Conservation (phyloP, 345 rosid genomes). For the sweet orange (Citrus sinensis) region DVS_A1.0 CM039167.1:24903501-24904000, state of each 20-base stretch:
- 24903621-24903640: slow-evolving; percentile 56
- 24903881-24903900: too few species aligned
- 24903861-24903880: too few species aligned
- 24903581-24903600: slow-evolving; percentile 19
- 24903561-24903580: slow-evolving; percentile 40
- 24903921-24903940: too few species aligned
- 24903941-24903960: too few species aligned
- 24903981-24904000: too few species aligned
- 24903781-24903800: slow-evolving; percentile 6
- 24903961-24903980: too few species aligned
- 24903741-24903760: slow-evolving; percentile 57
- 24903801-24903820: background rate
- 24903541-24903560: slow-evolving; percentile 68
- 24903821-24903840: too few species aligned
- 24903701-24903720: slow-evolving; percentile 35
- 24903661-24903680: slow-evolving; percentile 51
- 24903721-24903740: slow-evolving; percentile 40
- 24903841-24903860: too few species aligned
- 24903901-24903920: too few species aligned
- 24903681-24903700: slow-evolving; percentile 35
- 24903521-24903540: slow-evolving; percentile 62
- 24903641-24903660: slow-evolving; percentile 66
- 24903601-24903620: slow-evolving; percentile 37
- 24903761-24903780: slow-evolving; percentile 38
- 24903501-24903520: slow-evolving; percentile 48